These are phyloP conservation scores for Venturia carpophila DNA, from an alignment of 2,329 filamentous ascomycete genomes.

Conservation along the genomic window DNA sequence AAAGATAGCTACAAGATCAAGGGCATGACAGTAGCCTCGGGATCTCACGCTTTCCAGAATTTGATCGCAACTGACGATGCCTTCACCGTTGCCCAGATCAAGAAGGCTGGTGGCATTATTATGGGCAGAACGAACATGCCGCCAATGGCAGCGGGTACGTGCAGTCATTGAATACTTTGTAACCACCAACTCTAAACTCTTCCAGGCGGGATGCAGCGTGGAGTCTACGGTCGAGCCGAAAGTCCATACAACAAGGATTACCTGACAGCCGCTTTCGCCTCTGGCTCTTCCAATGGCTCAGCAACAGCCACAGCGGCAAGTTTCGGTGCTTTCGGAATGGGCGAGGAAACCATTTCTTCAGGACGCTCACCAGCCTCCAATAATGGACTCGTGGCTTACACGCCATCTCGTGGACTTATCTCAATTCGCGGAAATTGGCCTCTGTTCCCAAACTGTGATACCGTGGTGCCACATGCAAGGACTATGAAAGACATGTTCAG, in stretches of 20 bases:
- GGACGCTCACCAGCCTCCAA: slow-evolving; percentile 49
- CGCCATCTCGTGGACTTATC: slow-evolving; percentile 44
- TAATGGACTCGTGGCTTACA: slow-evolving; percentile 46
- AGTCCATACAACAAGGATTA: slow-evolving; percentile 46
- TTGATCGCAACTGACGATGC: slow-evolving; percentile 45
- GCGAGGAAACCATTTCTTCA: slow-evolving; percentile 46
- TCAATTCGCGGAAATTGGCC: slow-evolving; percentile 46
- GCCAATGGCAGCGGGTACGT: slow-evolving; percentile 40
- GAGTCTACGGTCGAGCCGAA: slow-evolving; percentile 46
- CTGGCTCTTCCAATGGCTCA: slow-evolving; percentile 49
- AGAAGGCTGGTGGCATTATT: slow-evolving; percentile 40
- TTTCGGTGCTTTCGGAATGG: slow-evolving; percentile 46
- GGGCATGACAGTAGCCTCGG: slow-evolving; percentile 46
- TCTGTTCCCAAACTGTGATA: slow-evolving; percentile 46
- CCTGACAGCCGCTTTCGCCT: slow-evolving; percentile 45
- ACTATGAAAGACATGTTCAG: slow-evolving; percentile 24
- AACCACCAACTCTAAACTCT: neutral
- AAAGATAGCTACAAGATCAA: slow-evolving; percentile 51
- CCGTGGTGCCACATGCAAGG: slow-evolving; percentile 26
- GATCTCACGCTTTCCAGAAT: slow-evolving; percentile 45
- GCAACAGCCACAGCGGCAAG: slow-evolving; percentile 42
- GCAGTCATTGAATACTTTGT: neutral
- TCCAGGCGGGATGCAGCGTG: slow-evolving; percentile 45
- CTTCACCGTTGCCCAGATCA: slow-evolving; percentile 40
- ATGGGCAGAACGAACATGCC: slow-evolving; percentile 50